Evolutionary conservation across 129 eudicot genomes (phyloP).

Genomic region (Solidago caesia): DNA sequence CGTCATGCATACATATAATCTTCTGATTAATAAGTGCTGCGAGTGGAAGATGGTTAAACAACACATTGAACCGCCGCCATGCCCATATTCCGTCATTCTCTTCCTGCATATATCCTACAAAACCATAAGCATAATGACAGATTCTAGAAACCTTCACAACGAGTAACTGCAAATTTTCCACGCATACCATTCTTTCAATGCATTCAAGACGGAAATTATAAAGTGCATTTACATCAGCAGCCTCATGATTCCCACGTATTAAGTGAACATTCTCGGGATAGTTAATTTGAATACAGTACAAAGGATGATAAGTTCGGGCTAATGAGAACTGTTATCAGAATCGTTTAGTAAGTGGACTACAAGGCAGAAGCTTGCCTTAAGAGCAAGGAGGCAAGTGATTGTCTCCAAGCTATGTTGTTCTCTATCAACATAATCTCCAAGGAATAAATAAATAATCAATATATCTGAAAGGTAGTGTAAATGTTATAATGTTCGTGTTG

Average conservation of each 20-base stretch:
- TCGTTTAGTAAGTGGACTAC: slow-evolving; percentile 4
- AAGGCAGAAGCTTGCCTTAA: slow-evolving; percentile 63
- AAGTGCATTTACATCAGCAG: slow-evolving; percentile 95
- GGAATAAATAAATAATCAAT: slow-evolving; percentile 79
- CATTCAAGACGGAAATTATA: slow-evolving; percentile 97
- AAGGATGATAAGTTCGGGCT: background rate
- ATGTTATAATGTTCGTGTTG: slow-evolving; percentile 4
- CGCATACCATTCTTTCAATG: slow-evolving; percentile 88
- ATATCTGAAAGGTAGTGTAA: slow-evolving; percentile 57
- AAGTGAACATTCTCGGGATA: slow-evolving; percentile 87
- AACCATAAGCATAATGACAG: slow-evolving; percentile 14
- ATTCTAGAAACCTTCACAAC: background rate
- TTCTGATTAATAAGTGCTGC: slow-evolving; percentile 90
- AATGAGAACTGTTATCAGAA: background rate
- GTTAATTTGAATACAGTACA: slow-evolving; percentile 52
- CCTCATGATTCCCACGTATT: slow-evolving; percentile 98
- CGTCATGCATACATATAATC: slow-evolving; percentile 97
- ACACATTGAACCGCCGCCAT: slow-evolving; percentile 86
- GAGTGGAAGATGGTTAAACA: slow-evolving; percentile 89
- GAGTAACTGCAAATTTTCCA: background rate
- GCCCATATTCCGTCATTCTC: slow-evolving; percentile 99
- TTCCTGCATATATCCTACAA: slow-evolving; percentile 49
- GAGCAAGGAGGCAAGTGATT: slow-evolving; percentile 84
- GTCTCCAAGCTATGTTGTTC: slow-evolving; percentile 99
- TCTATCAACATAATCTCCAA: slow-evolving; percentile 99